Percentiles rank a stretch among this genome's conserved stretches.
phyloP scores from a whole-genome alignment of 805 yeast species.

The Lachancea mirantina region DNA sequence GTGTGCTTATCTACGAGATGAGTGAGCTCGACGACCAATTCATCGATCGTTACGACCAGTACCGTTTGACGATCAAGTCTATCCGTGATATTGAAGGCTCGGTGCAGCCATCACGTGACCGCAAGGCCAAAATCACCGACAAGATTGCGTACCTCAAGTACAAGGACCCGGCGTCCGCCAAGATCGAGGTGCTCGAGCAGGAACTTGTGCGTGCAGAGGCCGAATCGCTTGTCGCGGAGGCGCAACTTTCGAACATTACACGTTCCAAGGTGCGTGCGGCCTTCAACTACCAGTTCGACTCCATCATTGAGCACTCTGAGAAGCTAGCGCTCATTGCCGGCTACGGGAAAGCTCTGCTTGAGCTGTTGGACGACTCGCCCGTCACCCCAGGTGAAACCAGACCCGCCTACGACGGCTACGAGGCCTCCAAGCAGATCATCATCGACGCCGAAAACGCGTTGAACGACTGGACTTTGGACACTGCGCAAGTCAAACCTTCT shows the following conservation, averaged over 20 bases:
- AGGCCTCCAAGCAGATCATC: conserved; percentile 80
- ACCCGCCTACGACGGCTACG: conserved; percentile 84
- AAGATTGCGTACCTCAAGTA: conserved; percentile 77
- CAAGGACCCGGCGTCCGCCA: conserved; percentile 78
- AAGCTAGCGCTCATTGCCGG: conserved; percentile 82
- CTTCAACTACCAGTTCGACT: conserved; percentile 76
- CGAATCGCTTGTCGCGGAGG: conserved; percentile 85
- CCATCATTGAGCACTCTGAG: conserved; percentile 79
- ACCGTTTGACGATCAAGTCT: conserved; percentile 73
- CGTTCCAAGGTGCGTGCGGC: conserved; percentile 83
- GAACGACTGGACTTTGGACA: conserved; percentile 77
- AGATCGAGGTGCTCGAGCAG: conserved; percentile 75
- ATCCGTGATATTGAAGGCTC: conserved; percentile 81
- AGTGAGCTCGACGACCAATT: conserved; percentile 84
- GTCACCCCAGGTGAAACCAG: conserved; percentile 91
- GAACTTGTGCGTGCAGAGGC: conserved; percentile 90
- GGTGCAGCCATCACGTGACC: conserved; percentile 82
- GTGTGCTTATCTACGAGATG: conserved; percentile 73
- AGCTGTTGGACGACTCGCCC: conserved; percentile 75
- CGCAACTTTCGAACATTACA: conserved; percentile 82
- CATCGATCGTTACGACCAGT: conserved; percentile 80
- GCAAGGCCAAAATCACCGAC: conserved; percentile 79
- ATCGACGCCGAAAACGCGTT: conserved; percentile 80
- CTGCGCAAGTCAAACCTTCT: conserved; percentile 77
- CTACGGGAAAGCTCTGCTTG: conserved; percentile 80